Conservation (phyloP, 2,329 filamentous ascomycete species). For the Colletotrichum orchidophilum region DNA sequence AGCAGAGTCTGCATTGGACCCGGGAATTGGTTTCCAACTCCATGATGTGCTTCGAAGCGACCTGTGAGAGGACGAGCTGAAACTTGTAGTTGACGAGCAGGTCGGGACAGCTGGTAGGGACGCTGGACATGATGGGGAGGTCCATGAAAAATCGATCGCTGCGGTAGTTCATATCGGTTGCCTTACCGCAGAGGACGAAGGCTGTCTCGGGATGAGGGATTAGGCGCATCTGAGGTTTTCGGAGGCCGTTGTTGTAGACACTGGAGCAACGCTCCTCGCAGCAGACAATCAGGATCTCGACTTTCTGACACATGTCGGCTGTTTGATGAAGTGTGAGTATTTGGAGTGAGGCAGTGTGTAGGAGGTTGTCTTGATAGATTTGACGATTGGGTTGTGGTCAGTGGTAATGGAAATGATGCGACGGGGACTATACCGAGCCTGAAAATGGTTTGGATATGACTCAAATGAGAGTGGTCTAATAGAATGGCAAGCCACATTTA, state of each 20-base stretch:
- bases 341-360: not conserved
- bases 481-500: too few species aligned
- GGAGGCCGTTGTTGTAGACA: not conserved
- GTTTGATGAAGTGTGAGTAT: not conserved
- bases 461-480: too few species aligned
- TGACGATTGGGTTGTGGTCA: not conserved
- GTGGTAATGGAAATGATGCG: not conserved
- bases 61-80: not conserved
- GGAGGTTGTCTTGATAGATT: not conserved
- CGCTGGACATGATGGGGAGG: not conserved
- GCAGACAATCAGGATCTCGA: not conserved
- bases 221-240: not conserved
- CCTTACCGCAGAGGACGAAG: not conserved
- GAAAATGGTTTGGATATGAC: too few species aligned
- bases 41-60: not conserved
- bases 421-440: too few species aligned
- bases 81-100: not conserved
- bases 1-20: not conserved
- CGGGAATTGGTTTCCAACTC: not conserved
- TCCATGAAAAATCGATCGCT: not conserved
- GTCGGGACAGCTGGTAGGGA: not conserved
- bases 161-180: not conserved
- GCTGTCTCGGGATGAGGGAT: not conserved
- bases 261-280: not conserved
- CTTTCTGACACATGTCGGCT: not conserved